These are phyloP conservation scores for Russula compacta DNA, from an alignment of 768 basidiomycete species.

Conservation along the genomic window DNA sequence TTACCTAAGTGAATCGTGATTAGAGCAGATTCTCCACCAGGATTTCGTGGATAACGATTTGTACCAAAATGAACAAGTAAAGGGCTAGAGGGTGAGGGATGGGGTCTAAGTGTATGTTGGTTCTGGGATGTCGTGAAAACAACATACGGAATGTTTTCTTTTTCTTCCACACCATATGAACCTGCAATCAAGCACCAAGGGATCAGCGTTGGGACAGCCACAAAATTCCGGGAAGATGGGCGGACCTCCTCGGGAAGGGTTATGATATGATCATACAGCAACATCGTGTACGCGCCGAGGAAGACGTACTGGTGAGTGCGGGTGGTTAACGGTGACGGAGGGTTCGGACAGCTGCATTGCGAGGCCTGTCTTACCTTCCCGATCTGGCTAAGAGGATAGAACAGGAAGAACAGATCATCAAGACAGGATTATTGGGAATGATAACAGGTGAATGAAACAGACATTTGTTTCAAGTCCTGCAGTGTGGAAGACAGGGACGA, in stretches of 20 bases:
- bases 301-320: conserved; percentile 14
- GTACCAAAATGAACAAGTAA: conserved; percentile 16
- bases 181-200: not conserved
- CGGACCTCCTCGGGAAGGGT: conserved; percentile 16
- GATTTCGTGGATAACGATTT: not conserved
- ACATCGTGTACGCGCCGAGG: conserved; percentile 10
- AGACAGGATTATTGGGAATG: not conserved
- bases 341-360: too few relatives aligned
- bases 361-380: conserved; percentile 13
- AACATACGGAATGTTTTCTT: conserved; percentile 17
- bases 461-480: conserved; percentile 13
- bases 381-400: not conserved
- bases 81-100: conserved; percentile 4
- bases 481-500: not conserved
- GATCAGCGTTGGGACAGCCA: not conserved
- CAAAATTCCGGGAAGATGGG: not conserved
- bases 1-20: not conserved
- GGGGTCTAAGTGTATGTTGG: not conserved
- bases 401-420: not conserved
- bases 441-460: not conserved
- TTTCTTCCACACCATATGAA: conserved; percentile 19
- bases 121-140: not conserved
- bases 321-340: not conserved
- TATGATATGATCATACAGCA: conserved; percentile 17
- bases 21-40: not conserved